Conservation (phyloP, 2,329 filamentous ascomycete species). For the Colletotrichum horii region DNA sequence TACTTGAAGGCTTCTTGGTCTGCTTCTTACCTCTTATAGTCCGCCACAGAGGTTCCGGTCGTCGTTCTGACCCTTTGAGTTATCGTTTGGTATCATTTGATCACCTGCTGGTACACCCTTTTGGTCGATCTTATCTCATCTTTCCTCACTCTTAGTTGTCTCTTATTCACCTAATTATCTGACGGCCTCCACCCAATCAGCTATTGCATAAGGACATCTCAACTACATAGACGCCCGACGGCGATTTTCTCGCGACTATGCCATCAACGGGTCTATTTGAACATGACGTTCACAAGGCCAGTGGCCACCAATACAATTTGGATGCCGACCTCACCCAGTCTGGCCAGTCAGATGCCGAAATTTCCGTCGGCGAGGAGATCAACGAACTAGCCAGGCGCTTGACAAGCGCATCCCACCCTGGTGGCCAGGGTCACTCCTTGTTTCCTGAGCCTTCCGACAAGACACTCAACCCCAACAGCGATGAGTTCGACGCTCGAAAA, state of each 20-base stretch:
- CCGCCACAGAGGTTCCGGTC: not conserved
- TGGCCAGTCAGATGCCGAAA: not conserved
- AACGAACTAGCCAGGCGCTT: conserved; percentile 31
- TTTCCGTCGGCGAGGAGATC: conserved; percentile 19
- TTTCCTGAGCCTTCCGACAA: conserved; percentile 28
- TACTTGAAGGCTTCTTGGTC: not conserved
- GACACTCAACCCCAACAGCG: conserved; percentile 42
- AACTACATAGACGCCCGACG: not conserved
- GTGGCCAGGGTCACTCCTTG: conserved; percentile 19
- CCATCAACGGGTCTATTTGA: not conserved
- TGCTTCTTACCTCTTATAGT: not conserved
- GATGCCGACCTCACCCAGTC: not conserved
- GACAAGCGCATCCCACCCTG: conserved; percentile 28
- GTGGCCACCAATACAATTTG: no score
- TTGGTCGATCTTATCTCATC: not conserved
- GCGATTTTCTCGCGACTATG: not conserved
- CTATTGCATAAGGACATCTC: not conserved
- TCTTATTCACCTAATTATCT: not conserved
- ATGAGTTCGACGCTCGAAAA: conserved; percentile 43
- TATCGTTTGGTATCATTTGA: not conserved
- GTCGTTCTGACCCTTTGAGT: not conserved
- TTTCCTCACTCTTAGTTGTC: not conserved
- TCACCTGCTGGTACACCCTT: not conserved
- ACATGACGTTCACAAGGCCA: not conserved
- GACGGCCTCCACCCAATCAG: not conserved